Evolutionary conservation across 331 rosid species (phyloP).

Genomic region (Quercus phellos): DNA sequence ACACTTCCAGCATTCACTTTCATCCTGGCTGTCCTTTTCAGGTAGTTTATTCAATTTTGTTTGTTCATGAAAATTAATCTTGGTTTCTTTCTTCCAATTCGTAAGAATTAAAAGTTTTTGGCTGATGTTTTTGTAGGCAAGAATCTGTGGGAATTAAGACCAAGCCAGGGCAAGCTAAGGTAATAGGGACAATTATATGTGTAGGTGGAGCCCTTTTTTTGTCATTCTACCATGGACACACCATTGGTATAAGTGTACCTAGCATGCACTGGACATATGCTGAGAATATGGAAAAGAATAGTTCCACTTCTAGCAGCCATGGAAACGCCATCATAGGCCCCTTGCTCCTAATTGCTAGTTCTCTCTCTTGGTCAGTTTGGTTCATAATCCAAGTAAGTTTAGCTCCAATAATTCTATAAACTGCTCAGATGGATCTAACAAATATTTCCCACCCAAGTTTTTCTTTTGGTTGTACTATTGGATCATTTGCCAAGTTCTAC

Average conservation of each 20-base stretch:
- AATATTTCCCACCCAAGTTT: not conserved
- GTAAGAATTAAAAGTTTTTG: not conserved
- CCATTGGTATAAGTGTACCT: conserved; percentile 44
- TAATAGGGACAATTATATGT: conserved; percentile 58
- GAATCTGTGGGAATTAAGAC: conserved; percentile 52
- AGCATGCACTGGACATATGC: conserved; percentile 69
- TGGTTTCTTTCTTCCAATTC: too few relatives aligned
- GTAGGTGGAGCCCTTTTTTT: conserved; percentile 69
- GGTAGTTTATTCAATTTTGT: conserved; percentile 28
- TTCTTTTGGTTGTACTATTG: too few relatives aligned
- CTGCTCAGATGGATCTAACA: too few relatives aligned
- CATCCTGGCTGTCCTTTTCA: conserved; percentile 59
- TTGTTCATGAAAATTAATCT: too few relatives aligned
- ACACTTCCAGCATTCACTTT: conserved; percentile 86
- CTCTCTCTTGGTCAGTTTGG: conserved; percentile 67
- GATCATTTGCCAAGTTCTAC: too few relatives aligned
- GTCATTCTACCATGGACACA: conserved; percentile 75
- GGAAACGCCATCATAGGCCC: conserved; percentile 40
- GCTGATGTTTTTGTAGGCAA: conserved; percentile 41
- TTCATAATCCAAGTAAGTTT: conserved; percentile 68
- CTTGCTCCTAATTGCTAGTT: conserved; percentile 33
- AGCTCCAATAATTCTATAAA: too few relatives aligned
- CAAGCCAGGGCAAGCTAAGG: conserved; percentile 47
- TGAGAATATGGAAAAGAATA: conserved; percentile 20
- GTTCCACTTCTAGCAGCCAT: conserved; percentile 1